Conservation (phyloP, 257 asterid genomes). For the Primulina eburnea region DNA sequence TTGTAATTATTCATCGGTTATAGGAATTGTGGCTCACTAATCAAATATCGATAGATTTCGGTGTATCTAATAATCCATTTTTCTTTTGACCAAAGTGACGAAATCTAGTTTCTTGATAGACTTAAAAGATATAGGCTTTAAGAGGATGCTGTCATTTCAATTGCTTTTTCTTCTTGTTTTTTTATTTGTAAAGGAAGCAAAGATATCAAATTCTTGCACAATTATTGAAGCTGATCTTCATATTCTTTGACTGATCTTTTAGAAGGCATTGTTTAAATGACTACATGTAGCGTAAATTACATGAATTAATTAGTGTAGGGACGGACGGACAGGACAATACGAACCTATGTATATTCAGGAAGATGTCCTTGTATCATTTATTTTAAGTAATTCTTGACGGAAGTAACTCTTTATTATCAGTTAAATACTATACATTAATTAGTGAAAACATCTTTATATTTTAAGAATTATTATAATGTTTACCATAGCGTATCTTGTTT, state of each 20-base stretch:
- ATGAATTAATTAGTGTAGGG: not conserved
- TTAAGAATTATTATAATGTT: no score
- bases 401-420: no score
- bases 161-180: conserved; percentile 26
- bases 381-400: no score
- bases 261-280: not conserved
- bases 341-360: no score
- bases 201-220: conserved; percentile 11
- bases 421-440: no score
- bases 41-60: not conserved
- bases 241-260: conserved; percentile 4
- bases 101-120: conserved; percentile 30
- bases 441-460: no score
- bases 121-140: conserved; percentile 26
- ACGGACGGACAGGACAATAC: not conserved
- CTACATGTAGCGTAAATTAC: not conserved
- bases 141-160: conserved; percentile 22
- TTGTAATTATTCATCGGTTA: not conserved
- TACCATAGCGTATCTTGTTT: no score
- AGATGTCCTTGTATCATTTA: no score
- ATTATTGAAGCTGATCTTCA: not conserved
- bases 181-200: conserved; percentile 18
- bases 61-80: conserved; percentile 20
- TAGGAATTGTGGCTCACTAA: not conserved
- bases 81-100: conserved; percentile 36